Conservation (phyloP, 495 filamentous ascomycete species). For the Neurospora sp. region DNA sequence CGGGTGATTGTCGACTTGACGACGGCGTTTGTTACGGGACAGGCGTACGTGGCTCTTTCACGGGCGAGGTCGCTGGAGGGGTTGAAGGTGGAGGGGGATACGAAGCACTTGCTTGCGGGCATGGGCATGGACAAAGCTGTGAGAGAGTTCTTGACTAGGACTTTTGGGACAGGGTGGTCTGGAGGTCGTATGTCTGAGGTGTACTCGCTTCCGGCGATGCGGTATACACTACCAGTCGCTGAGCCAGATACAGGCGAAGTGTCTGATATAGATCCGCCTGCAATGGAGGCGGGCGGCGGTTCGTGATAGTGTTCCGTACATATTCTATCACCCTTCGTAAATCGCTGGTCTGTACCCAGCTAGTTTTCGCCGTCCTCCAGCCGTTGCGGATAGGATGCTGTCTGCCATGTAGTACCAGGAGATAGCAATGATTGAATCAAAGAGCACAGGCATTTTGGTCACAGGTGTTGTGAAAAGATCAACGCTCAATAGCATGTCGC, state of each 20-base stretch:
- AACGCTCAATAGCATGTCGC: not conserved
- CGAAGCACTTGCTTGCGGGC: slow-evolving; percentile 13
- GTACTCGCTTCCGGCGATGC: too few species aligned
- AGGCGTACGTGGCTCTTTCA: slow-evolving; percentile 69
- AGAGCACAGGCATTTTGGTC: not conserved
- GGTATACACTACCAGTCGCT: too few species aligned
- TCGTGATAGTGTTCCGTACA: too few species aligned
- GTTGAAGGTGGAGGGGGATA: slow-evolving; percentile 37
- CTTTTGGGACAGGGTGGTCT: too few species aligned
- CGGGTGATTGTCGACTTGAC: slow-evolving; percentile 83
- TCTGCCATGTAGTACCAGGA: not conserved
- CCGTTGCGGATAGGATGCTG: not conserved
- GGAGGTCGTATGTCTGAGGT: too few species aligned
- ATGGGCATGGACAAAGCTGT: slow-evolving; percentile 11
- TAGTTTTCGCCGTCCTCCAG: not conserved
- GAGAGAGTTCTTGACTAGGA: slow-evolving; percentile 8
- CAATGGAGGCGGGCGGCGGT: too few species aligned
- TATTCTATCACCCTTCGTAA: too few species aligned
- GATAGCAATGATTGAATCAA: not conserved
- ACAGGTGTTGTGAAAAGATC: not conserved
- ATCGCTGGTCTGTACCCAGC: not conserved
- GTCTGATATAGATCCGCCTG: too few species aligned
- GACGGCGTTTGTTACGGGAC: slow-evolving; percentile 81
- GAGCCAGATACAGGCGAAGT: too few species aligned
- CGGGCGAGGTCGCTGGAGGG: slow-evolving; percentile 74